Percentiles rank a stretch among this genome's conserved stretches.
phyloP scores from a whole-genome alignment of 306 rosid genomes.

The Acacia crassicarpa region DNA sequence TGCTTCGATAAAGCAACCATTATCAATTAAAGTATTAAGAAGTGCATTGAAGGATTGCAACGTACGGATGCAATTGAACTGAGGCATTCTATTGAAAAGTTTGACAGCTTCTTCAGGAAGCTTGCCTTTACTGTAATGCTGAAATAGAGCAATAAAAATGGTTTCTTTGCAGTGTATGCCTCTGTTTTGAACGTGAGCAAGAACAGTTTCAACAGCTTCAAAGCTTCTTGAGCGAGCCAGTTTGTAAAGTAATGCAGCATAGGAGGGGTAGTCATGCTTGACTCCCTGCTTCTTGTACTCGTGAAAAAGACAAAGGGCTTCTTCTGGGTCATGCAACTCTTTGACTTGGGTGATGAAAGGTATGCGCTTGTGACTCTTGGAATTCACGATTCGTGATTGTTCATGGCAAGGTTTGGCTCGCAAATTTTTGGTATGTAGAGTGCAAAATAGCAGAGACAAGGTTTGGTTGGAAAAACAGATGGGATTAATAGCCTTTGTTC shows the following conservation, averaged over 20 bases:
- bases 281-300: slow-evolving; percentile 58
- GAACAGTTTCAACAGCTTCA: slow-evolving; percentile 58
- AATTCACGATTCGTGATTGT: slow-evolving; percentile 23
- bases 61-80: slow-evolving; percentile 64
- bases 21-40: slow-evolving; percentile 61
- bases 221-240: slow-evolving; percentile 74
- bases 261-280: slow-evolving; percentile 81
- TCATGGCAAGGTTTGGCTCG: slow-evolving; percentile 13
- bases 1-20: slow-evolving; percentile 47
- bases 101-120: slow-evolving; percentile 61
- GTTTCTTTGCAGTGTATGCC: slow-evolving; percentile 61
- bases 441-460: slow-evolving; percentile 15
- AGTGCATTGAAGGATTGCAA: slow-evolving; percentile 67
- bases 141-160: slow-evolving; percentile 70
- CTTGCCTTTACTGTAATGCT: slow-evolving; percentile 58
- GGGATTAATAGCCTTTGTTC: slow-evolving; percentile 29
- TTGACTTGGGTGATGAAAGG: slow-evolving; percentile 68
- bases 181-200: slow-evolving; percentile 43
- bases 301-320: slow-evolving; percentile 68
- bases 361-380: slow-evolving; percentile 42
- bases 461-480: slow-evolving; percentile 23
- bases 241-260: slow-evolving; percentile 79
- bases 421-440: slow-evolving; percentile 24
- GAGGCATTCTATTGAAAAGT: slow-evolving; percentile 58
- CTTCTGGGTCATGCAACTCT: slow-evolving; percentile 48